phyloP scores from a whole-genome alignment of 257 asterid genomes.

The Handroanthus guayacan region DNA sequence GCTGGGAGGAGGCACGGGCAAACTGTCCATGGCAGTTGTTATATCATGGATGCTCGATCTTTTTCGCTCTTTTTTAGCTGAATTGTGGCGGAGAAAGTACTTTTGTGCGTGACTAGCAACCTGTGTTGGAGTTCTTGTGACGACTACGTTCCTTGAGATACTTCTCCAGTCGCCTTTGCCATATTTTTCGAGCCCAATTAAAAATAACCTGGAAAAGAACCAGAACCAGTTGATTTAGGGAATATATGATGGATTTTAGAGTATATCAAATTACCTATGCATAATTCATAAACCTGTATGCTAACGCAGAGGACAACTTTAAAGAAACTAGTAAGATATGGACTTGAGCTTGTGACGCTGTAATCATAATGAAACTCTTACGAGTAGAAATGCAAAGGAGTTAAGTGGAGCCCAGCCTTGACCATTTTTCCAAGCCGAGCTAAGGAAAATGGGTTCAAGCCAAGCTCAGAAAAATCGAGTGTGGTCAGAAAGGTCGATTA shows the following conservation, averaged over 20 bases:
- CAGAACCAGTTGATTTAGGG: neutral
- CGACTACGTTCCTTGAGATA: conserved; percentile 90
- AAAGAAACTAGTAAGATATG: neutral
- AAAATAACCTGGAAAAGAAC: conserved; percentile 58
- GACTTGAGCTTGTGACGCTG: neutral
- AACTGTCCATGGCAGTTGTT: conserved; percentile 65
- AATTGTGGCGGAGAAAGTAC: conserved; percentile 75
- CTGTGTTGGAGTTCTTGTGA: conserved; percentile 89
- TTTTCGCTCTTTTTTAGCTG: conserved; percentile 82
- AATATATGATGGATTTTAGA: neutral
- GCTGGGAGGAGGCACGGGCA: conserved; percentile 51
- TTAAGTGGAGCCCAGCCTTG: too few species aligned
- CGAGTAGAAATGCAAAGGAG: neutral
- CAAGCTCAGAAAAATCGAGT: too few species aligned
- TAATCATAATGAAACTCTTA: neutral
- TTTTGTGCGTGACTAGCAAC: conserved; percentile 97
- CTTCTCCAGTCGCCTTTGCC: conserved; percentile 98
- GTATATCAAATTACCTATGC: neutral
- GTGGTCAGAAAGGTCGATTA: too few species aligned
- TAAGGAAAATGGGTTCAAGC: too few species aligned
- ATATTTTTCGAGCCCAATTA: conserved; percentile 66
- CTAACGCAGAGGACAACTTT: neutral
- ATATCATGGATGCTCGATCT: conserved; percentile 91
- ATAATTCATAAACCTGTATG: neutral
- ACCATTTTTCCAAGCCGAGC: too few species aligned